Evolutionary conservation across 176 grass and related monocot genomes (phyloP).

Genomic region (Eleusine indica): DNA sequence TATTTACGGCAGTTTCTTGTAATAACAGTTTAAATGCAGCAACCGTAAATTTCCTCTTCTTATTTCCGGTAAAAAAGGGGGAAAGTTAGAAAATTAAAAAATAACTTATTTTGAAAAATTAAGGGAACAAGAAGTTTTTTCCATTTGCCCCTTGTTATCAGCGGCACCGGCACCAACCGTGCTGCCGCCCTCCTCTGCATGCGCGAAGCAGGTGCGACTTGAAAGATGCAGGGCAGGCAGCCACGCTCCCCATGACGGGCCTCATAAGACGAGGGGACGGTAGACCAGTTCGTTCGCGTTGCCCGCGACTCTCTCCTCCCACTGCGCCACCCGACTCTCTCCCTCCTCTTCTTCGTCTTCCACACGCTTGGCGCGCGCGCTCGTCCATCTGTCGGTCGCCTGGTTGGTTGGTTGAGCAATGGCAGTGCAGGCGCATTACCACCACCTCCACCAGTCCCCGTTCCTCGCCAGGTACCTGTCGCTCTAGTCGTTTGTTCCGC

Average conservation of each 20-base stretch:
- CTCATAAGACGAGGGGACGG: slow-evolving; percentile 52
- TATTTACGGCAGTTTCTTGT: not conserved
- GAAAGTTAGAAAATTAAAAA: not conserved
- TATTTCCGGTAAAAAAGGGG: too few species aligned
- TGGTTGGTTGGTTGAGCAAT: slow-evolving; percentile 38
- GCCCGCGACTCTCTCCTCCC: slow-evolving; percentile 50
- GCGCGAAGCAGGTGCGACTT: slow-evolving; percentile 30
- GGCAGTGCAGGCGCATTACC: slow-evolving; percentile 44
- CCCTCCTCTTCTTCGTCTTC: not conserved
- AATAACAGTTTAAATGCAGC: too few species aligned
- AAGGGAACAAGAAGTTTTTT: not conserved
- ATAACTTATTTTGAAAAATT: not conserved
- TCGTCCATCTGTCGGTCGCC: slow-evolving; percentile 8
- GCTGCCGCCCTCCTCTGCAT: not conserved
- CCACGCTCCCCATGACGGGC: slow-evolving; percentile 12
- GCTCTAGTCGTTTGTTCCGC: slow-evolving; percentile 2
- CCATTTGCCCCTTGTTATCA: not conserved
- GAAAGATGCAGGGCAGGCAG: not conserved
- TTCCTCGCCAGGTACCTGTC: slow-evolving; percentile 40
- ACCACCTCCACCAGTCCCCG: slow-evolving; percentile 9
- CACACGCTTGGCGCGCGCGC: slow-evolving; percentile 36
- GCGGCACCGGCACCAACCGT: not conserved
- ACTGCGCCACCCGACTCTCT: slow-evolving; percentile 18
- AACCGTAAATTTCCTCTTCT: too few species aligned
- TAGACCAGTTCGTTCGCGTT: slow-evolving; percentile 58